phyloP scores from a whole-genome alignment of 2,329 filamentous ascomycete genomes.

The Pestalotiopsis sp. region DNA sequence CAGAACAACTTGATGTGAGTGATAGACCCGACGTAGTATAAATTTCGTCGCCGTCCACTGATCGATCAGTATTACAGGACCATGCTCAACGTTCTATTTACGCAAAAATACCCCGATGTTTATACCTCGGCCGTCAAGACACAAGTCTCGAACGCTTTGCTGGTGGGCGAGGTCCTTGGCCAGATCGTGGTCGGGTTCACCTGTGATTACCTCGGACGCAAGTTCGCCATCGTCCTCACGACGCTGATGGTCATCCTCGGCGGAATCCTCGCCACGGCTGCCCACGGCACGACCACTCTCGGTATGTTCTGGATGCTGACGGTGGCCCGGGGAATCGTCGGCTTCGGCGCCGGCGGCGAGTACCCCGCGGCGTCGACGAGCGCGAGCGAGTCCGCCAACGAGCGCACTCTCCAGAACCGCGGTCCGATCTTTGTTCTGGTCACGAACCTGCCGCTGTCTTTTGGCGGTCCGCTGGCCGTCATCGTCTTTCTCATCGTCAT shows the following conservation, averaged over 20 bases:
- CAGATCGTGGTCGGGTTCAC: constrained; percentile 42
- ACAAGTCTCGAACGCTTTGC: constrained; percentile 40
- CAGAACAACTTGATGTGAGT: constrained; percentile 14
- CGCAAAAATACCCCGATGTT: constrained; percentile 28
- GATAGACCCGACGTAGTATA: too few relatives aligned
- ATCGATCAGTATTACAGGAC: neutral
- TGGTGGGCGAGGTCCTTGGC: constrained; percentile 44
- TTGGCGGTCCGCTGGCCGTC: constrained; percentile 29
- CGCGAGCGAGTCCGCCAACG: constrained; percentile 50
- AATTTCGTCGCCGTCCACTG: neutral
- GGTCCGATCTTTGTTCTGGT: constrained; percentile 46
- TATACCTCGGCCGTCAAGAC: constrained; percentile 38
- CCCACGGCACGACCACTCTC: constrained; percentile 44
- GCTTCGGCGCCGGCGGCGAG: constrained; percentile 47
- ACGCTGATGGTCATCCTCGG: constrained; percentile 49
- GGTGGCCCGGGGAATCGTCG: constrained; percentile 48
- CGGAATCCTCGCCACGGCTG: constrained; percentile 45
- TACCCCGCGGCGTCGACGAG: constrained; percentile 43
- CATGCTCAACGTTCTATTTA: constrained; percentile 12
- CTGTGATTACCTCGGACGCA: constrained; percentile 48
- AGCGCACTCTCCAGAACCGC: constrained; percentile 41
- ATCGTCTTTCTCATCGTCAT: constrained; percentile 50
- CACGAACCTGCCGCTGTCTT: constrained; percentile 34
- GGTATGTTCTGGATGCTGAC: constrained; percentile 59
- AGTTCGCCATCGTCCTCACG: constrained; percentile 46